Percentiles rank a stretch among this genome's conserved stretches.
These are phyloP conservation scores for Myriosclerotinia curreyana DNA, from an alignment of 2,329 filamentous ascomycete species.

Conservation along the genomic window DNA sequence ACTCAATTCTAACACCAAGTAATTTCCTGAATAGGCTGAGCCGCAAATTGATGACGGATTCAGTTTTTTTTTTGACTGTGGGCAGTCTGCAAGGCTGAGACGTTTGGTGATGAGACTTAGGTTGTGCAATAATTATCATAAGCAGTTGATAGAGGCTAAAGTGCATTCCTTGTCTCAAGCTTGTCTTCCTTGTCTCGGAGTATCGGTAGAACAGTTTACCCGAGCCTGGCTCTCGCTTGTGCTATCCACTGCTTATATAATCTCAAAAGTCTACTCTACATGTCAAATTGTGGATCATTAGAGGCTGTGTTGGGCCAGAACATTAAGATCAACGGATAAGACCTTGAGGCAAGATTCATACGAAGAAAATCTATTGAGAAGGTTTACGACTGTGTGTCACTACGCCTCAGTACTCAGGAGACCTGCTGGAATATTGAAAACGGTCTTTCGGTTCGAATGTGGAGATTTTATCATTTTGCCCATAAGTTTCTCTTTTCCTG, in stretches of 20 bases:
- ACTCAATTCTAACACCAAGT: conserved; percentile 4
- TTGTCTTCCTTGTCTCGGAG: conserved; percentile 4
- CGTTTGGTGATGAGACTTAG: conserved; percentile 12
- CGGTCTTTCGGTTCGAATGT: conserved; percentile 1
- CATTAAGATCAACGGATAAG: conserved; percentile 8
- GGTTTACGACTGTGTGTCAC: neutral
- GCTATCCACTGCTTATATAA: conserved; percentile 2
- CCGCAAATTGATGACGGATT: neutral
- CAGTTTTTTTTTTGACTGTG: conserved; percentile 12
- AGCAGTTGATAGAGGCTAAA: conserved; percentile 21
- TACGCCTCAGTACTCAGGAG: conserved; percentile 19
- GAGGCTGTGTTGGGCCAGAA: conserved; percentile 17
- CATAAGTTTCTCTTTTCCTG: too few relatives aligned
- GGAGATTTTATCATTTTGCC: neutral
- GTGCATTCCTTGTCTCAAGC: conserved; percentile 8
- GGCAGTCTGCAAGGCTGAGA: conserved; percentile 31
- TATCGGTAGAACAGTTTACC: neutral
- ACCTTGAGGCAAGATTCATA: conserved; percentile 10
- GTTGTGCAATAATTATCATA: conserved; percentile 4
- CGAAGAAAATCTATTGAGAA: conserved; percentile 6
- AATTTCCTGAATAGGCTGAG: conserved; percentile 15
- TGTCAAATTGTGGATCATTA: neutral
- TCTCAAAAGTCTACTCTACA: neutral
- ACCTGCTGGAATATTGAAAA: conserved; percentile 16
- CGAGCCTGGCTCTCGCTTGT: neutral